Evolutionary conservation across 257 asterid species (phyloP), one percentile per base, ranked within the genome.

Genomic region (Solanum habrochaites): DNA sequence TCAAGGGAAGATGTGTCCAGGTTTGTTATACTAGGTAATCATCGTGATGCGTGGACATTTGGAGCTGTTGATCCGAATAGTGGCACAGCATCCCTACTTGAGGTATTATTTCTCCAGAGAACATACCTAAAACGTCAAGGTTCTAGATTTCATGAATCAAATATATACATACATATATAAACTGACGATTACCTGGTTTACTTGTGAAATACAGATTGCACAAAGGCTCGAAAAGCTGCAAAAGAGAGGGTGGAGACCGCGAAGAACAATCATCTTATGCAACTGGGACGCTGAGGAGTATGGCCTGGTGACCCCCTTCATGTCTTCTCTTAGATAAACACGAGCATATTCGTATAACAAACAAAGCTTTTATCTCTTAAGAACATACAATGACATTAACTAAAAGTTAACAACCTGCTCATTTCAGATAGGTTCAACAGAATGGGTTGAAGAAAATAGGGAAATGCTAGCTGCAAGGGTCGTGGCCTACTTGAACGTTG

Each of bases 211-310:
- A 74, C 69, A 96, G 99, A 90, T 96, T 23, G 98, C 98, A 20
- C 86, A 89, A 75, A 91, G 99, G 89, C 85, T 95, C 80, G 74
- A 83, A 91, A 93, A 93, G 82, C 88, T 92, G 89, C 91, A 88
- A 60, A 84, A 81, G 60, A 86, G 78, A 80, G 92, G 93, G 69
- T 89, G 91, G 90, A 94, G 87, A 86, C 99, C 99, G n/a, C 92
- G 97, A 85, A 91, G 99, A 86, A 95, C 98, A 27, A 93, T 96
- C 29, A 83, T 96, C 62, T 88, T 96, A 47, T 96, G 98, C 91
- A 96, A 92, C 88, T 96, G 98, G 99, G 99, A 94, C 27, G 98
- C 98, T 14, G 98, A 95, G 92, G 98, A 96, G 90, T 95, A 94
- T 75, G 98, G 98, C 91, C 92, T 95, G 98, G 99, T 96, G 90